Conservation (phyloP, 257 asterid genomes). For the Solanum infundibuliforme region DNA sequence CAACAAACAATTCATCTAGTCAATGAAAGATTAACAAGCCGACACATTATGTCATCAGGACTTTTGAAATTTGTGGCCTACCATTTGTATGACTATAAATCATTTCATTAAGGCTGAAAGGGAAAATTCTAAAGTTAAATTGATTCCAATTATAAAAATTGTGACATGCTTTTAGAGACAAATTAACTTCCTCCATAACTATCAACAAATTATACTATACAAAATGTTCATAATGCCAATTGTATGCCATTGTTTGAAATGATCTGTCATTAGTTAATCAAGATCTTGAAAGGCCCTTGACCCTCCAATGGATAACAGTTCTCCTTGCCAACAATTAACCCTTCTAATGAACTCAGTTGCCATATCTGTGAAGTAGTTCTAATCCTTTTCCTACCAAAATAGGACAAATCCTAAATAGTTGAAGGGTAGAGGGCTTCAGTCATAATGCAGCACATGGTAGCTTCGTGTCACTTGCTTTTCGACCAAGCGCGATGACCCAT, state of each 20-base stretch:
- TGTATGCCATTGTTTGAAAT: neutral
- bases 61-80: neutral
- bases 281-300: neutral
- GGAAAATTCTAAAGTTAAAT: neutral
- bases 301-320: neutral
- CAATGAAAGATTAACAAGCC: neutral
- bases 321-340: neutral
- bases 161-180: neutral
- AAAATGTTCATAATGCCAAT: neutral
- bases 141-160: neutral
- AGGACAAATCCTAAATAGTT: neutral
- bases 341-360: neutral
- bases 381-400: neutral
- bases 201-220: neutral
- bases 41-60: neutral
- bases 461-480: neutral
- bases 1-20: neutral
- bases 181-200: neutral
- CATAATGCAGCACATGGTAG: neutral
- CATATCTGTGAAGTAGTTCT: neutral
- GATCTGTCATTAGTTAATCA: neutral
- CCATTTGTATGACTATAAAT: neutral
- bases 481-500: neutral
- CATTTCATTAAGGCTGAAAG: neutral
- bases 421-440: neutral